Evolutionary conservation across 2,329 filamentous ascomycete genomes (phyloP), one percentile per base, ranked within the genome.

Genomic region (Clonostachys chloroleuca): DNA sequence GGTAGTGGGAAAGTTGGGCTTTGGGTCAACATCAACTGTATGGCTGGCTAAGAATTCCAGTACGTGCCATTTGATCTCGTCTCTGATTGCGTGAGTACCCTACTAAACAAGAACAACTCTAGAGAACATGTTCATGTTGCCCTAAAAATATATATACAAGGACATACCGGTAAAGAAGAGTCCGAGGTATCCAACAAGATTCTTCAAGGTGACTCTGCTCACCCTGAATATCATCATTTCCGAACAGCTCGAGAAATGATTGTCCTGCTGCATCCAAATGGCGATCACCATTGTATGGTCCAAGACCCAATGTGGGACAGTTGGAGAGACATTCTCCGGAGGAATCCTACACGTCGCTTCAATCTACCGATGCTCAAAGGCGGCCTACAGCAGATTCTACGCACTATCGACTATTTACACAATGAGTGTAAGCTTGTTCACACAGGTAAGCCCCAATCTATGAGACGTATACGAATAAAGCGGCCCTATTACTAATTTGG

Each of bases 341-440:
- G 66, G 9, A 68, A 70, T 43, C 56, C 64, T 2, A 49, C 30
- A 1, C 54, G 59, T 49, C 56, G 66, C 12, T 70, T 72, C 44
- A 61, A 65, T 9, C 56, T 63, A 34, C 42, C 20, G 8, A 35
- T 48, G 13, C 36, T 44, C 34, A 45, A 44, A 24, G 46, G 24
- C 9, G 58, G 59, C 33, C 58, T 74, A 34, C 36, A 44, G n/a
- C 48, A 51, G 18, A 43, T 54, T 14, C 64, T 73, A 33, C 59
- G 59, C 39, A 68, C 67, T 18, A 62, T 72, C 5, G 66, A 73
- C 43, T 59, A 53, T 35, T 51, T 73, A 34, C 69, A 73, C 51
- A 62, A 57, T 5, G 65, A 72, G 50, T 68, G 64, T 56, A 63
- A 65, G 42, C 54, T 74, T 50, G 58, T 70, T 18, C 70, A 74